Evolutionary conservation across 495 filamentous ascomycete genomes (phyloP), one percentile per base, ranked within the genome.

Genomic region (Penicillium argentinense): DNA sequence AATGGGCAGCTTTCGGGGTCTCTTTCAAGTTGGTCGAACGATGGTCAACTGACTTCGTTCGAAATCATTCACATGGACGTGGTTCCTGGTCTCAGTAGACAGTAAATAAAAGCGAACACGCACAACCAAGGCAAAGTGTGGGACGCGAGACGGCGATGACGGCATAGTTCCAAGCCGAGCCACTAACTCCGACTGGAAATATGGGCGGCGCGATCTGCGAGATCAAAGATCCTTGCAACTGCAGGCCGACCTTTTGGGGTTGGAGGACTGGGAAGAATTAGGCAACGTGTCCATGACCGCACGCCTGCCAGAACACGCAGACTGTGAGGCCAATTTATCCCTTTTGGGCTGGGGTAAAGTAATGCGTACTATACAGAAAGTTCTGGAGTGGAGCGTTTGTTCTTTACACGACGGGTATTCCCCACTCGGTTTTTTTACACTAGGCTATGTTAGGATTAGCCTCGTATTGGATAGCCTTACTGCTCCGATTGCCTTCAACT

Each of bases 101-200:
- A n/a, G n/a, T n/a, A n/a, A n/a, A n/a, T n/a, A n/a, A 22, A 9
- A 24, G 22, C 14, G 9, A 27, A 42, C 36, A 27, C 42, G 27
- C 42, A 38, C 36, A 26, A 38, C n/a, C 14, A 42, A 45, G 30
- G 13, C 26, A 25, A 53, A 53, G 39, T 51, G 48, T 51, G 60
- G 57, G 47, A 63, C 57, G 60, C 47, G 56, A 55, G 7, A 1
- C n/a, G 39, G 45, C 26, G 32, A 63, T 63, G 60, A 63, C 57
- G 57, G 57, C 60, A 60, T 60, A 44, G 40, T 44, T 32, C 33
- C 42, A 24, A 45, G 54, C 58, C 48, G 51, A 56, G 43, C 30
- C 23, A 40, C 42, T 49, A 46, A 50, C 7, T 36, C 32, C 11
- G 26, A 21, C 49, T 9, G 46, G 7, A 41, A 9, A 40, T 25